A percentile compares a stretch with the other conserved stretches of the same genome.
These are phyloP conservation scores for Thielaviopsis ethacetica DNA, from an alignment of 2,329 filamentous ascomycete species.

Conservation along the genomic window DNA sequence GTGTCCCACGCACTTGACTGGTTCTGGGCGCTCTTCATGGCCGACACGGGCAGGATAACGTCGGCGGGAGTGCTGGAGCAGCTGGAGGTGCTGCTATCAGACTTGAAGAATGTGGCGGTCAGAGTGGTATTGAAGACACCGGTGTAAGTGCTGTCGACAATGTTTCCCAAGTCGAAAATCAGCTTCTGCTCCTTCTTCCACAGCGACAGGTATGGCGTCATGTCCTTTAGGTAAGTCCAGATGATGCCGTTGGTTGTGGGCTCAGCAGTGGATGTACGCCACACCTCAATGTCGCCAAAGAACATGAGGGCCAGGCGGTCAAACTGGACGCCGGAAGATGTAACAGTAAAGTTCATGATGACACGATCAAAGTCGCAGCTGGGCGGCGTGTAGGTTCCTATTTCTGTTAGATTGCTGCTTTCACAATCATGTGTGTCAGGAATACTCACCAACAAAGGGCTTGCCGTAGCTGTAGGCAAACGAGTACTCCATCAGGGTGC, in stretches of 20 bases:
- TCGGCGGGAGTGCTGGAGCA: slow-evolving; percentile 31
- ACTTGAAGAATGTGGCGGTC: slow-evolving; percentile 53
- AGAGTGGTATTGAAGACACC: slow-evolving; percentile 58
- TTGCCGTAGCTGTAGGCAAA: slow-evolving; percentile 60
- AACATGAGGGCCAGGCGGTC: slow-evolving; percentile 65
- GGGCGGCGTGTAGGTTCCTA: slow-evolving; percentile 50
- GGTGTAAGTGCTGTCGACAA: slow-evolving; percentile 54
- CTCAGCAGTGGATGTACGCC: slow-evolving; percentile 68
- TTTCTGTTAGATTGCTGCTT: neutral
- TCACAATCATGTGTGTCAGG: slow-evolving; percentile 16
- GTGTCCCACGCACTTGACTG: slow-evolving; percentile 50
- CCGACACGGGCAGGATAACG: slow-evolving; percentile 50
- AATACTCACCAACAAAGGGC: slow-evolving; percentile 46
- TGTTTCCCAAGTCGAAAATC: slow-evolving; percentile 66
- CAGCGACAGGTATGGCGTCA: slow-evolving; percentile 52
- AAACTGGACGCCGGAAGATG: slow-evolving; percentile 55
- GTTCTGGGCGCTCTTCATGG: slow-evolving; percentile 30
- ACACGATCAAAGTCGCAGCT: slow-evolving; percentile 56
- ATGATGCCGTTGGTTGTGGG: slow-evolving; percentile 53
- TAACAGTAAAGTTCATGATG: slow-evolving; percentile 59
- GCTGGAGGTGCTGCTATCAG: slow-evolving; percentile 7
- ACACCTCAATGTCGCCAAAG: slow-evolving; percentile 63
- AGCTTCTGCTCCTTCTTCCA: slow-evolving; percentile 55
- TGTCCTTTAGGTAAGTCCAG: slow-evolving; percentile 66
- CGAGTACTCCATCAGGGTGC: slow-evolving; percentile 51